These are phyloP conservation scores for Colletotrichum orbiculare DNA, from an alignment of 2,329 filamentous ascomycete genomes.

Conservation along the genomic window DNA sequence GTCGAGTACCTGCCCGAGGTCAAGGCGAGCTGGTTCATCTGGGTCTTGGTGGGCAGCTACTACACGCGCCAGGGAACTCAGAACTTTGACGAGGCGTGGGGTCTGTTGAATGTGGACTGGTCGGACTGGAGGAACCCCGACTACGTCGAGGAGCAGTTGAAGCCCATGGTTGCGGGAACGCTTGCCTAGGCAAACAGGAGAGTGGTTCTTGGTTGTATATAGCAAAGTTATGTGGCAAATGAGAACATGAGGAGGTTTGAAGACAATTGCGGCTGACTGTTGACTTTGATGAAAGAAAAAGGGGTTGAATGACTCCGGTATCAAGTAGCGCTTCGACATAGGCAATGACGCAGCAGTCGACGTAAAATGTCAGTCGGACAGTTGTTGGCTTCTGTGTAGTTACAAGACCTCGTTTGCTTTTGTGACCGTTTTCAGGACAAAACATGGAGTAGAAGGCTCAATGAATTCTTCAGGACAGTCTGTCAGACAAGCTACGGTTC, in stretches of 20 bases:
- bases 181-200: slow-evolving; percentile 34
- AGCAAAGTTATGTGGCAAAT: background rate
- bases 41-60: slow-evolving; percentile 69
- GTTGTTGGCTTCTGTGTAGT: no score
- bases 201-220: background rate
- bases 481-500: no score
- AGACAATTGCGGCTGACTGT: background rate
- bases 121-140: slow-evolving; percentile 58
- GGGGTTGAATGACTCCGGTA: no score
- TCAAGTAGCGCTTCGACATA: no score
- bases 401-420: no score
- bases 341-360: no score
- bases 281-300: background rate
- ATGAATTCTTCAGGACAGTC: no score
- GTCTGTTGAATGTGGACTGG: slow-evolving; percentile 65
- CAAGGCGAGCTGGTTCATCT: slow-evolving; percentile 67
- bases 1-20: slow-evolving; percentile 58
- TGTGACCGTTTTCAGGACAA: no score
- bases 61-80: slow-evolving; percentile 64
- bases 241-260: background rate
- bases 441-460: no score
- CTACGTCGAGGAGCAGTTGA: slow-evolving; percentile 55
- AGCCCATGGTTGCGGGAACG: slow-evolving; percentile 51
- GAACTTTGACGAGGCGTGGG: slow-evolving; percentile 69
- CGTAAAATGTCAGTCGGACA: no score